Percentiles rank a stretch among this genome's conserved stretches.
Conservation (phyloP, 1,284 basidiomycete species). For the Crocinoboletus sp. region DNA sequence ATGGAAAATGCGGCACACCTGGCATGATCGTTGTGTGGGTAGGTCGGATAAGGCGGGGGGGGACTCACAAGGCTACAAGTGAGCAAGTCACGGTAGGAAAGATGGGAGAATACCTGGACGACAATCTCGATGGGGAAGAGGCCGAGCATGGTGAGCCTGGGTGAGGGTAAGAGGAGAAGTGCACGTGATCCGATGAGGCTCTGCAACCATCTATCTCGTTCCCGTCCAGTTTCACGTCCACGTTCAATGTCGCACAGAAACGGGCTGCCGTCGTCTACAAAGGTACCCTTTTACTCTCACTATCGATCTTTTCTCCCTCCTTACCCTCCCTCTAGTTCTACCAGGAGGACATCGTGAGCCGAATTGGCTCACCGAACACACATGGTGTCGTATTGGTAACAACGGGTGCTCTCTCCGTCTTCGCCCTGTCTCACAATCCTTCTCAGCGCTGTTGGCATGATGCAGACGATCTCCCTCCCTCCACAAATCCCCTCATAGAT, state of each 20-base stretch:
- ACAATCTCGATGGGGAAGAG: conserved; percentile 36
- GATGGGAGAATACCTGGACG: conserved; percentile 28
- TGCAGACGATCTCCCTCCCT: conserved; percentile 56
- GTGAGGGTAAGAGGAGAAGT: neutral
- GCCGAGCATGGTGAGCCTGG: conserved; percentile 16
- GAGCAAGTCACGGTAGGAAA: conserved; percentile 36
- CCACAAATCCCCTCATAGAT: conserved; percentile 45
- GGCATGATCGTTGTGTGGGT: neutral
- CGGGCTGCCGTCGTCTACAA: conserved; percentile 19
- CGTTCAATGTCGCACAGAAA: conserved; percentile 20
- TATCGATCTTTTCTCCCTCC: neutral
- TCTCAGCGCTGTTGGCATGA: conserved; percentile 78
- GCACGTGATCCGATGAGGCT: conserved; percentile 20
- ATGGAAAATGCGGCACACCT: conserved; percentile 46
- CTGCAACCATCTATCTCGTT: neutral
- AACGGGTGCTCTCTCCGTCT: neutral
- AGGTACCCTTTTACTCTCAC: conserved; percentile 13
- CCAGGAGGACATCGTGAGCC: conserved; percentile 69
- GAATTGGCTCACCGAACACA: conserved; percentile 38
- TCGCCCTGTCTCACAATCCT: conserved; percentile 2
- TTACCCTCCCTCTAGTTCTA: conserved; percentile 50
- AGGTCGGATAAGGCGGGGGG: neutral
- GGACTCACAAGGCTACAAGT: conserved; percentile 32
- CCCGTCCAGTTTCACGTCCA: conserved; percentile 8
- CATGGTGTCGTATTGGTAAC: conserved; percentile 29